These are phyloP conservation scores for Pichia sp. DNA, from an alignment of 1,139 yeast species.

Conservation along the genomic window DNA sequence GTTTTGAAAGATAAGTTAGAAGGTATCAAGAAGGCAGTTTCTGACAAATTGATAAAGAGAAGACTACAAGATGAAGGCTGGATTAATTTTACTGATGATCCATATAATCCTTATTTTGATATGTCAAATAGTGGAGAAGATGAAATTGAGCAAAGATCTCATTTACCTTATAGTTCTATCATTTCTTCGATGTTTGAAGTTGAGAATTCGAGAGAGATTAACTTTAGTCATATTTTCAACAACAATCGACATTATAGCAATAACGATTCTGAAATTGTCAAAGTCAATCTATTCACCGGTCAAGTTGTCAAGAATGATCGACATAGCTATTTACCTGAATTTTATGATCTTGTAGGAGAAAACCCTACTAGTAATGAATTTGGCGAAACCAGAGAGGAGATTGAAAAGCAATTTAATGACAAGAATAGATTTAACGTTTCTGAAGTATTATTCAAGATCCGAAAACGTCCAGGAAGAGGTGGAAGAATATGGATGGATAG, in stretches of 20 bases:
- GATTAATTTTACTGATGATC: conserved; percentile 84
- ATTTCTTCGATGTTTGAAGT: conserved; percentile 71
- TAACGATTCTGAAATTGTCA: conserved; percentile 36
- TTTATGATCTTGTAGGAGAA: conserved; percentile 47
- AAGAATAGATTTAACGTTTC: conserved; percentile 43
- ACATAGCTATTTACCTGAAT: conserved; percentile 40
- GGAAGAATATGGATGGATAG: conserved; percentile 74
- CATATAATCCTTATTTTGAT: conserved; percentile 82
- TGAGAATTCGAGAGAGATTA: conserved; percentile 54
- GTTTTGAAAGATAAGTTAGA: conserved; percentile 72
- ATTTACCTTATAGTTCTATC: conserved; percentile 77
- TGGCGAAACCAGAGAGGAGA: conserved; percentile 13
- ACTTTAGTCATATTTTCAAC: conserved; percentile 34
- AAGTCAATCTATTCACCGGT: conserved; percentile 42
- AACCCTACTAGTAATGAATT: conserved; percentile 19
- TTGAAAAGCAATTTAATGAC: conserved; percentile 28
- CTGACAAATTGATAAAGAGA: conserved; percentile 74
- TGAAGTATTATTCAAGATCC: conserved; percentile 58
- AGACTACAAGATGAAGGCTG: conserved; percentile 64
- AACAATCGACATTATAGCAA: conserved; percentile 37
- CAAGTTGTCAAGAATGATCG: conserved; percentile 29
- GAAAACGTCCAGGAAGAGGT: conserved; percentile 74
- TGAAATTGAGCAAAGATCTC: conserved; percentile 48
- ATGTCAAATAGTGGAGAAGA: conserved; percentile 51
- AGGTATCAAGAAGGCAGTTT: conserved; percentile 74